Conservation (phyloP, 2,329 filamentous ascomycete genomes). For the Diaporthe ampelina region DNA sequence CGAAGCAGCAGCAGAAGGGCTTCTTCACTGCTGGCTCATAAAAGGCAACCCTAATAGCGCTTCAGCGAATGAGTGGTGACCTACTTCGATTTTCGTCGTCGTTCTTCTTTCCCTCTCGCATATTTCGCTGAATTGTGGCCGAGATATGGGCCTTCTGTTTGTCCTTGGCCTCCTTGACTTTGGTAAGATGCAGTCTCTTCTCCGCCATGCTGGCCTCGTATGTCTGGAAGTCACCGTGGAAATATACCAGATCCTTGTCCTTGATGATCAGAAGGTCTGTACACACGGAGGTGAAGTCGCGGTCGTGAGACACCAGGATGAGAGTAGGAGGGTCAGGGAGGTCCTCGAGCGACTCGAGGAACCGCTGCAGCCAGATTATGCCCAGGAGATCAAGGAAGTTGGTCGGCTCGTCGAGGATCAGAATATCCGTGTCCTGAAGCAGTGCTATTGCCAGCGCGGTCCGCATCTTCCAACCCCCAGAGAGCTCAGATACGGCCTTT, state of each 20-base stretch:
- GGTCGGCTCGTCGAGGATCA: slow-evolving; percentile 89
- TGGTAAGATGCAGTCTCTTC: slow-evolving; percentile 75
- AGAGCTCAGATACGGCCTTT: slow-evolving; percentile 74
- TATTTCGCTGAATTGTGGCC: slow-evolving; percentile 80
- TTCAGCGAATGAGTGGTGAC: not conserved
- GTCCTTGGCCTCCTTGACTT: slow-evolving; percentile 87
- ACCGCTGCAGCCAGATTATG: slow-evolving; percentile 86
- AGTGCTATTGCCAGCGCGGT: slow-evolving; percentile 75
- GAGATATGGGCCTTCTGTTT: slow-evolving; percentile 86
- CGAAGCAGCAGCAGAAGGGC: not conserved
- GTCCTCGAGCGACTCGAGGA: slow-evolving; percentile 72
- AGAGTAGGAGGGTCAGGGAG: slow-evolving; percentile 72
- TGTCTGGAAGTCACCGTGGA: slow-evolving; percentile 79
- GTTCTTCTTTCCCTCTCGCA: slow-evolving; percentile 80
- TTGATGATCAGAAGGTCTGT: slow-evolving; percentile 84
- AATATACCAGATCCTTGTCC: slow-evolving; percentile 79
- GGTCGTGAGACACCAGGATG: slow-evolving; percentile 86
- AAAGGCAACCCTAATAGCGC: not conserved
- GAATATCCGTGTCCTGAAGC: slow-evolving; percentile 80
- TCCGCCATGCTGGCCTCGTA: slow-evolving; percentile 79
- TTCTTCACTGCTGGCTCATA: not conserved
- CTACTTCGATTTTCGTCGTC: slow-evolving; percentile 82
- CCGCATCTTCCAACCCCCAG: slow-evolving; percentile 84
- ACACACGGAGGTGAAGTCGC: slow-evolving; percentile 82
- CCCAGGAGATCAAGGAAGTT: slow-evolving; percentile 88